These are phyloP conservation scores for Sungouiella blattae DNA, from an alignment of 805 yeast genomes.

Conservation along the genomic window DNA sequence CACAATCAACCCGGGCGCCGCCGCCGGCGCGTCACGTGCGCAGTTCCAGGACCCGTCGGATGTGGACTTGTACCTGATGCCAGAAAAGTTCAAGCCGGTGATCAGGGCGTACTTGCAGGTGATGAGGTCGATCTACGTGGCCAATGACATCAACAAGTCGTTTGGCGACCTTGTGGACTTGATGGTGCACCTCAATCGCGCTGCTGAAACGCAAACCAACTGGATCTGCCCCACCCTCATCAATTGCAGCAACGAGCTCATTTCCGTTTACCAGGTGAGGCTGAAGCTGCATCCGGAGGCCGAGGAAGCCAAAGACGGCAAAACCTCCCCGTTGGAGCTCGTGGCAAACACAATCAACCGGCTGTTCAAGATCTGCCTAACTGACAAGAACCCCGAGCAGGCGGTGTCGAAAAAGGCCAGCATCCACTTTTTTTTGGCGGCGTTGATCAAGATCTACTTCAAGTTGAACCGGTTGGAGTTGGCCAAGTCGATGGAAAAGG, in stretches of 20 bases:
- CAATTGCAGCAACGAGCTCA: constrained; percentile 38
- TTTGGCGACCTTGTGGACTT: constrained; percentile 37
- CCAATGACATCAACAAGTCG: constrained; percentile 30
- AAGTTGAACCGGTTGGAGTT: constrained; percentile 63
- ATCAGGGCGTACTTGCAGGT: constrained; percentile 28
- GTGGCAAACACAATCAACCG: constrained; percentile 66
- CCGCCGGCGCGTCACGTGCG: constrained; percentile 29
- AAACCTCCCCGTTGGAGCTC: constrained; percentile 38
- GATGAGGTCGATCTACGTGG: constrained; percentile 31
- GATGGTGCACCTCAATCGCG: constrained; percentile 46
- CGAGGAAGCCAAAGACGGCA: constrained; percentile 9
- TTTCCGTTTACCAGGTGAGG: constrained; percentile 37
- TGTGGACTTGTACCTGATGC: constrained; percentile 35
- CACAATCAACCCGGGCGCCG: constrained; percentile 33
- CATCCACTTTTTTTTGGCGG: constrained; percentile 67
- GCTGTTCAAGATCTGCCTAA: constrained; percentile 72
- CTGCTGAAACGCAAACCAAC: constrained; percentile 48
- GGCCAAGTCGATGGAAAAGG: constrained; percentile 72
- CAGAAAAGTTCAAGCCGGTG: constrained; percentile 33
- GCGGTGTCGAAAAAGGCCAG: constrained; percentile 53
- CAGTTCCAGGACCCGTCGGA: constrained; percentile 35
- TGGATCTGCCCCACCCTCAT: constrained; percentile 51
- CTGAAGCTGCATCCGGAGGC: constrained; percentile 24
- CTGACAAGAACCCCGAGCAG: constrained; percentile 63
- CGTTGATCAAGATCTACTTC: constrained; percentile 68